phyloP scores from a whole-genome alignment of 768 basidiomycete species.

The Lactifluus volemus region DNA sequence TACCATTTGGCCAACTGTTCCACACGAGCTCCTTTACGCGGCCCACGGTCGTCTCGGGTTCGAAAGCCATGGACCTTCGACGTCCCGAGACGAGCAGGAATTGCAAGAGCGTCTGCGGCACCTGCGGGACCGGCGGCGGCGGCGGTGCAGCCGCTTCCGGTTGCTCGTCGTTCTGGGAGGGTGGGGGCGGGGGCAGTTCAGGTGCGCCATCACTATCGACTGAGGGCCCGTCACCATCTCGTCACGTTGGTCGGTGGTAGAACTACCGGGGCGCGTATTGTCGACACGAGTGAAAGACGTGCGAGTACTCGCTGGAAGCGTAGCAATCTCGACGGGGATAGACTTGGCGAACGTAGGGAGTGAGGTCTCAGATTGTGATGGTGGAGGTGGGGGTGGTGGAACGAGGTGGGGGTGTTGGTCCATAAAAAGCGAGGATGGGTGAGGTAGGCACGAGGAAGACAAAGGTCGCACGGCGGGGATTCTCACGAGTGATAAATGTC shows the following conservation, averaged over 20 bases:
- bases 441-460: neutral
- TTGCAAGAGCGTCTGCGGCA: constrained; percentile 55
- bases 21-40: constrained; percentile 78
- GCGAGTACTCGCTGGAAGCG: constrained; percentile 36
- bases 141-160: neutral
- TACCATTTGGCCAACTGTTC: constrained; percentile 74
- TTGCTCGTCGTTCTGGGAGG: neutral
- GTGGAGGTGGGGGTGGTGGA: neutral
- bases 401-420: neutral
- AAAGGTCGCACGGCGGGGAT: neutral
- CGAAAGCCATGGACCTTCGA: constrained; percentile 63
- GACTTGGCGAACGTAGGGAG: constrained; percentile 13
- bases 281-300: constrained; percentile 49
- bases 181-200: neutral
- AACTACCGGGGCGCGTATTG: constrained; percentile 22
- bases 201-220: neutral
- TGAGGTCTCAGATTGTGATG: constrained; percentile 6
- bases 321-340: constrained; percentile 19
- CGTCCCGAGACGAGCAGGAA: constrained; percentile 66
- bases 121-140: constrained; percentile 38
- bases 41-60: constrained; percentile 64
- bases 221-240: neutral
- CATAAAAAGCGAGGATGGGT: neutral
- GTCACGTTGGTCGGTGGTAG: constrained; percentile 5
- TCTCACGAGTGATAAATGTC: constrained; percentile 6